phyloP scores from a whole-genome alignment of 352 stramenopile genomes.

The Phytopythium montanum region DNA sequence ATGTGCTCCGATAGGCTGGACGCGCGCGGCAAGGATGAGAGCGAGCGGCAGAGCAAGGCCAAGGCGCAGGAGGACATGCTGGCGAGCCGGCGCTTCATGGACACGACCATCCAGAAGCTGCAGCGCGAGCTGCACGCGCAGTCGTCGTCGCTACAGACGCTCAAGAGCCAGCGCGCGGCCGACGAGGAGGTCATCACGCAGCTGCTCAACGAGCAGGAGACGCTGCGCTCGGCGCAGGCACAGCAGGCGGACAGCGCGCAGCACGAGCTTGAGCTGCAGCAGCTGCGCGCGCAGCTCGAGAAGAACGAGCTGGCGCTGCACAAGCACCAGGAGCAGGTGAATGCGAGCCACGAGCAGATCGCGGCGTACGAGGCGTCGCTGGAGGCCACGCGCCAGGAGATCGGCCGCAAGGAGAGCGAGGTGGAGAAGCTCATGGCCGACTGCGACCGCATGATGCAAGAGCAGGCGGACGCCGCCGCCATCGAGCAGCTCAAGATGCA shows the following conservation, averaged over 20 bases:
- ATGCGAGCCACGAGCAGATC: slow-evolving; percentile 62
- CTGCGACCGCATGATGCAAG: slow-evolving; percentile 84
- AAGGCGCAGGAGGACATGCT: slow-evolving; percentile 84
- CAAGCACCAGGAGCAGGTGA: slow-evolving; percentile 75
- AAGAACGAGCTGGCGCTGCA: slow-evolving; percentile 64
- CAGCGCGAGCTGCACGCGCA: slow-evolving; percentile 65
- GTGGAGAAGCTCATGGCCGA: slow-evolving; percentile 81
- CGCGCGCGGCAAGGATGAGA: slow-evolving; percentile 20
- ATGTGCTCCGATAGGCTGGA: slow-evolving; percentile 30
- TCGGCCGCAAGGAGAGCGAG: slow-evolving; percentile 68
- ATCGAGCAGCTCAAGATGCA: slow-evolving; percentile 85
- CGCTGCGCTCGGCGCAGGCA: slow-evolving; percentile 45
- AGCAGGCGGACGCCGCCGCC: slow-evolving; percentile 70
- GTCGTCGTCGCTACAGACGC: slow-evolving; percentile 41
- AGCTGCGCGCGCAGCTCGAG: slow-evolving; percentile 56
- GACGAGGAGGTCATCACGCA: slow-evolving; percentile 85
- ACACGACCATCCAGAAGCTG: slow-evolving; percentile 75
- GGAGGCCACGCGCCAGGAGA: slow-evolving; percentile 56
- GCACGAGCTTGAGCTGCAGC: slow-evolving; percentile 72
- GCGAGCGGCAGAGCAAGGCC: slow-evolving; percentile 36
- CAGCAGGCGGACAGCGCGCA: slow-evolving; percentile 43
- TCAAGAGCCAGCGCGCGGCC: slow-evolving; percentile 67
- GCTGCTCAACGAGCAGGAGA: slow-evolving; percentile 82
- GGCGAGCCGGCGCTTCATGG: slow-evolving; percentile 75
- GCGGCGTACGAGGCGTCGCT: slow-evolving; percentile 62